Conservation (phyloP, 2,329 filamentous ascomycete species). For the Neofusicoccum parvum region DNA sequence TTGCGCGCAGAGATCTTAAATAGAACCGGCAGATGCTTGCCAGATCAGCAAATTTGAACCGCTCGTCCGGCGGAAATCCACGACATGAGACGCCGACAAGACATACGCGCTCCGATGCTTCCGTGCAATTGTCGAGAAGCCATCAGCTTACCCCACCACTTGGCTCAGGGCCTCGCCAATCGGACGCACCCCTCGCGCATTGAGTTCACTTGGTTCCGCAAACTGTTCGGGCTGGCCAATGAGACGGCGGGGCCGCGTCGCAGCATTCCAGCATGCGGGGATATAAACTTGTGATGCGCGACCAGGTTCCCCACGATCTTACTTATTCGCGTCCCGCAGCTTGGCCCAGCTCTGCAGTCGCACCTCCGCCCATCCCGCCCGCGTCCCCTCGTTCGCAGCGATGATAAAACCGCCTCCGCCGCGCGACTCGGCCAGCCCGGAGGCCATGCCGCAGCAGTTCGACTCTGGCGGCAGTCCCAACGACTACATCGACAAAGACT, state of each 20-base stretch:
- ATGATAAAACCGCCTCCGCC: background rate
- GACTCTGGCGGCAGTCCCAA: background rate
- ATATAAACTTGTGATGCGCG: background rate
- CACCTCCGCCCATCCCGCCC: background rate
- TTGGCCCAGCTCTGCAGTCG: background rate
- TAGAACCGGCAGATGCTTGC: too few relatives aligned
- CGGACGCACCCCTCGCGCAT: background rate
- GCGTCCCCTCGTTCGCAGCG: background rate
- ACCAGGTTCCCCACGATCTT: constrained; percentile 13
- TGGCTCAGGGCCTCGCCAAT: background rate
- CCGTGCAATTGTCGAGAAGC: background rate
- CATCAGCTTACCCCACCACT: constrained; percentile 7
- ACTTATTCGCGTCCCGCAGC: background rate
- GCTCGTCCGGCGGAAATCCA: too few relatives aligned
- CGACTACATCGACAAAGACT: constrained; percentile 13
- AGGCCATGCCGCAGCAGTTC: background rate
- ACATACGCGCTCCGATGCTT: background rate
- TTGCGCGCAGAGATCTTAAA: too few relatives aligned
- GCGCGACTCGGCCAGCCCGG: background rate
- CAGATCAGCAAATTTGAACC: too few relatives aligned
- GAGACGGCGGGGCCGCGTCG: background rate
- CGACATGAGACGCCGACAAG: too few relatives aligned
- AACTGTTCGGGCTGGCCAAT: background rate
- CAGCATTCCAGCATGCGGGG: constrained; percentile 14
- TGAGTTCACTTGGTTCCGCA: constrained; percentile 11